Evolutionary conservation across 1,284 basidiomycete species (phyloP).

Genomic region (Naganishia sp.): DNA sequence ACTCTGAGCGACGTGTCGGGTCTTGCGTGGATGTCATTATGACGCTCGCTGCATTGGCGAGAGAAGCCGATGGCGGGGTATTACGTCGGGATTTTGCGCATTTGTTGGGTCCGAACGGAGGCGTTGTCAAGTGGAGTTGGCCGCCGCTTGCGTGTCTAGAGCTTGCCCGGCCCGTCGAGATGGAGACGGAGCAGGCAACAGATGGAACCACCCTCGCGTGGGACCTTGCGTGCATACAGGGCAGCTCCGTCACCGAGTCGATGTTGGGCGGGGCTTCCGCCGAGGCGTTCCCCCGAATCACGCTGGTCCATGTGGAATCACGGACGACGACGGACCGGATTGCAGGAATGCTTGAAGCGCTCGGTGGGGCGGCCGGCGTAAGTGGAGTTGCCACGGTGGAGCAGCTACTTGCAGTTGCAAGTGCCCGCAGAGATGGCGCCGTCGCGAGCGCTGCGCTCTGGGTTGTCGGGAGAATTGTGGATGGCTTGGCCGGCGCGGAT

Average conservation of each 20-base stretch:
- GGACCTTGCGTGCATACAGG: constrained; percentile 43
- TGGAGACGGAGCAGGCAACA: constrained; percentile 58
- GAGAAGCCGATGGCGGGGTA: constrained; percentile 56
- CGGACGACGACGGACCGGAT: constrained; percentile 62
- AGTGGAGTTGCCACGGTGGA: constrained; percentile 72
- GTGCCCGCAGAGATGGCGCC: constrained; percentile 44
- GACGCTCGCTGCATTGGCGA: constrained; percentile 71
- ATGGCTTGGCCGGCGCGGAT: constrained; percentile 61
- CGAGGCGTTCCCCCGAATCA: constrained; percentile 51
- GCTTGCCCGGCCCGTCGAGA: constrained; percentile 45
- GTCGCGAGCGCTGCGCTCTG: constrained; percentile 74
- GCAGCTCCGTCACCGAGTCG: constrained; percentile 39
- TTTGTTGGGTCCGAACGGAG: constrained; percentile 75
- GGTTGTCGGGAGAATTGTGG: constrained; percentile 72
- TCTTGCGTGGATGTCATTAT: constrained; percentile 60
- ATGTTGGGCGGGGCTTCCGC: not conserved
- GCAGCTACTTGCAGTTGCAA: constrained; percentile 71
- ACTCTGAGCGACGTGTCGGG: constrained; percentile 4
- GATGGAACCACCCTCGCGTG: constrained; percentile 53
- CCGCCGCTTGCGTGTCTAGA: constrained; percentile 68
- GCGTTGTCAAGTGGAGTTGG: constrained; percentile 87
- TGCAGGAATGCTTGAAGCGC: constrained; percentile 67
- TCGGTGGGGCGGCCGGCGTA: constrained; percentile 70
- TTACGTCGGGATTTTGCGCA: constrained; percentile 11
- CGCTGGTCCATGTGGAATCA: constrained; percentile 65